Evolutionary conservation across 1,139 yeast genomes (phyloP).

Genomic region (Taphrina sp.): DNA sequence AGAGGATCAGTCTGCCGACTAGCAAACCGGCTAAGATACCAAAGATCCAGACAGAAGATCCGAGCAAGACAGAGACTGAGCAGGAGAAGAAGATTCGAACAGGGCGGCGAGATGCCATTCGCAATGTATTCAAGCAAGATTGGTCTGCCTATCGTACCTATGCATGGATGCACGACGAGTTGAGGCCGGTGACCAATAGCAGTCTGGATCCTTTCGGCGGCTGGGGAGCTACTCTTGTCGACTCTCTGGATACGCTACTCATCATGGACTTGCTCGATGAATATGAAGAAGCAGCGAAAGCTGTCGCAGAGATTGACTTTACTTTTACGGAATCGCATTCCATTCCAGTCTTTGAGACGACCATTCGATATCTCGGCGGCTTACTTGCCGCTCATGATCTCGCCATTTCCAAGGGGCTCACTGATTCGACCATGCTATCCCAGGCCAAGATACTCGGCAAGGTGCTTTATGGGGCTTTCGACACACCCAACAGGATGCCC

Average conservation of each 20-base stretch:
- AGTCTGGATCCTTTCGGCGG: constrained; percentile 77
- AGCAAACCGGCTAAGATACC: constrained; percentile 1
- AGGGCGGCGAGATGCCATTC: constrained; percentile 51
- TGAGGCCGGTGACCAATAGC: constrained; percentile 57
- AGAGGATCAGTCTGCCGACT: constrained; percentile 5
- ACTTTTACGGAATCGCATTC: constrained; percentile 45
- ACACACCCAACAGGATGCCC: constrained; percentile 40
- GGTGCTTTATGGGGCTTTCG: constrained; percentile 44
- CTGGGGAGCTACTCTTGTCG: constrained; percentile 93
- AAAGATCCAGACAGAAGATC: constrained; percentile 13
- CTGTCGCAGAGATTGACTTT: constrained; percentile 74
- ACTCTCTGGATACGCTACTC: constrained; percentile 78
- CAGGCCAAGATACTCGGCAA: constrained; percentile 72
- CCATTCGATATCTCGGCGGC: constrained; percentile 92
- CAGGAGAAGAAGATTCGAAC: constrained; percentile 40
- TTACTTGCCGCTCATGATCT: constrained; percentile 76
- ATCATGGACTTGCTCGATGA: constrained; percentile 75
- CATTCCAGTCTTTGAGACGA: constrained; percentile 86
- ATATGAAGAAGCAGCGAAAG: constrained; percentile 60
- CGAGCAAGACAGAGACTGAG: constrained; percentile 41
- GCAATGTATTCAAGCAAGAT: constrained; percentile 54
- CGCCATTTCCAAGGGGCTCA: constrained; percentile 44
- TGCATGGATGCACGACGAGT: constrained; percentile 83
- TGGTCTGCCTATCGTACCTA: constrained; percentile 75
- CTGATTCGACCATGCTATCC: constrained; percentile 68